phyloP scores from a whole-genome alignment of 2,329 filamentous ascomycete species.

The Lasiodiplodia sp. region DNA sequence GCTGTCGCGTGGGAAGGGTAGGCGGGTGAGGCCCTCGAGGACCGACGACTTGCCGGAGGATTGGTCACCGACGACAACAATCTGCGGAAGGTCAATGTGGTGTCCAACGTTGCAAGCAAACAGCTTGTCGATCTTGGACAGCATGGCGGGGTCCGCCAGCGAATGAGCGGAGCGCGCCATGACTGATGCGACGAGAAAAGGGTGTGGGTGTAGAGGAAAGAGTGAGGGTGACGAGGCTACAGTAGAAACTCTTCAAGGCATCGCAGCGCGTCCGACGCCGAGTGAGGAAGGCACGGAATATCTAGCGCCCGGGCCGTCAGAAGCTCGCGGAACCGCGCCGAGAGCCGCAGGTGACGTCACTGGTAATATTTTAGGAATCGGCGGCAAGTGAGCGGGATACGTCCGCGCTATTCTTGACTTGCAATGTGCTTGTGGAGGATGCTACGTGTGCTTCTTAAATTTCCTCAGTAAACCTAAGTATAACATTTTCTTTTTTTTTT shows the following conservation, averaged over 20 bases:
- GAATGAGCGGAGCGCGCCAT: neutral
- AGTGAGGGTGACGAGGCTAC: neutral
- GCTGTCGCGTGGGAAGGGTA: conserved; percentile 49
- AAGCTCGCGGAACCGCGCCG: neutral
- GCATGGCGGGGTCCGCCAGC: conserved; percentile 30
- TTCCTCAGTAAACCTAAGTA: neutral
- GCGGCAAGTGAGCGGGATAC: neutral
- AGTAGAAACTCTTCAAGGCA: neutral
- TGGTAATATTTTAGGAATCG: neutral
- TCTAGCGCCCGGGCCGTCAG: neutral
- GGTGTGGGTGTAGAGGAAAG: neutral
- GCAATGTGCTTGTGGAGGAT: neutral
- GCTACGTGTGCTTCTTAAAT: neutral
- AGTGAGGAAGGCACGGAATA: neutral
- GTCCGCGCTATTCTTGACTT: neutral
- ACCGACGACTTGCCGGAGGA: conserved; percentile 48
- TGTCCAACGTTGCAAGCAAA: conserved; percentile 44
- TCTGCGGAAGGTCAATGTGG: conserved; percentile 41
- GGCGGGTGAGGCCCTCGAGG: conserved; percentile 43
- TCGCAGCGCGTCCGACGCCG: neutral
- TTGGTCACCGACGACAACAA: conserved; percentile 47
- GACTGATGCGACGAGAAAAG: neutral
- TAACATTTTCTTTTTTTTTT: neutral
- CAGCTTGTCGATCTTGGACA: conserved; percentile 48
- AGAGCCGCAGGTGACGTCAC: neutral